Evolutionary conservation across 306 rosid species (phyloP).

Genomic region (Casuarina cunninghamiana): DNA sequence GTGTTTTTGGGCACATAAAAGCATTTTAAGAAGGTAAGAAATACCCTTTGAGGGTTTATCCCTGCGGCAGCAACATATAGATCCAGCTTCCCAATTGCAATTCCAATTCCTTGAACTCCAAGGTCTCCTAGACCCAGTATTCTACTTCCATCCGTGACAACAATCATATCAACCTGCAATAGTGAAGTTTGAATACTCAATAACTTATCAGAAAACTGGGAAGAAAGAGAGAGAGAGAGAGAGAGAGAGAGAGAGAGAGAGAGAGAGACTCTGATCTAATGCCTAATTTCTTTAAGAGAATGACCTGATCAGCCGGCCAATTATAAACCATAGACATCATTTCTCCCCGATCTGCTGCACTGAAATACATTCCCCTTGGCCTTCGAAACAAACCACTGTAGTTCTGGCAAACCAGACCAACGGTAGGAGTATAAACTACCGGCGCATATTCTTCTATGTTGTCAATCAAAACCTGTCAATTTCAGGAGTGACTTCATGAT

Average conservation of each 20-base stretch:
- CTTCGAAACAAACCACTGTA: constrained; percentile 95
- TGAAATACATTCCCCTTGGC: constrained; percentile 99
- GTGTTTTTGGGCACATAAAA: background rate
- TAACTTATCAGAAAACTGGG: background rate
- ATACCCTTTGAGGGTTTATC: constrained; percentile 98
- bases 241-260: no score
- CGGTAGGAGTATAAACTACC: constrained; percentile 94
- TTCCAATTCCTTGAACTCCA: constrained; percentile 98
- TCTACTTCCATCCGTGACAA: constrained; percentile 98
- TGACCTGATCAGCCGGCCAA: constrained; percentile 99
- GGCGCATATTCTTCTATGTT: constrained; percentile 97
- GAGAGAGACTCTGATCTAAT: background rate
- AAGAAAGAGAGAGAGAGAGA: background rate
- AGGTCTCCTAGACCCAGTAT: constrained; percentile 98
- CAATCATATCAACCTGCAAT: constrained; percentile 98
- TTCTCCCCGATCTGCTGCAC: constrained; percentile 96
- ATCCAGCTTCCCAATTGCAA: constrained; percentile 92
- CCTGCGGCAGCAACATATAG: constrained; percentile 99
- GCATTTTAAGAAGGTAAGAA: constrained; percentile 17
- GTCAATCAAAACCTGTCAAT: constrained; percentile 82
- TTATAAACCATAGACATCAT: constrained; percentile 99
- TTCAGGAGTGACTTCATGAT: constrained; percentile 19
- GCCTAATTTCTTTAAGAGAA: background rate
- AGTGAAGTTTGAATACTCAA: background rate
- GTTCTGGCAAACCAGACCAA: constrained; percentile 97